These are phyloP conservation scores for Globisporangium nunn DNA, from an alignment of 352 stramenopile species.

Conservation along the genomic window DNA sequence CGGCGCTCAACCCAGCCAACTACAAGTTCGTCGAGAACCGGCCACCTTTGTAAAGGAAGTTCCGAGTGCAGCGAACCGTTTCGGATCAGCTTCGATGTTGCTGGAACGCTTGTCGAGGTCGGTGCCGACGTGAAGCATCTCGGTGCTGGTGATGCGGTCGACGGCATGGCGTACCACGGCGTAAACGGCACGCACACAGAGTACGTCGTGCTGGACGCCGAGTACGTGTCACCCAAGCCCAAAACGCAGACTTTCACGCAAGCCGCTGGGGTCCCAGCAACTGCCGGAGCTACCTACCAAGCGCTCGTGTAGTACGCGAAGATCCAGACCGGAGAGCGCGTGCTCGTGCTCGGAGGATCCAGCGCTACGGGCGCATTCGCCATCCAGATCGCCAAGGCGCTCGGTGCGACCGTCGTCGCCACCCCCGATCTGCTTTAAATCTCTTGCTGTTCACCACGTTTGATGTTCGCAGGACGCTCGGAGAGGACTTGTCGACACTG, in stretches of 20 bases:
- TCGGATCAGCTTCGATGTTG: slow-evolving; percentile 55
- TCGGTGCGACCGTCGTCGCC: slow-evolving; percentile 40
- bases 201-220: slow-evolving; percentile 5
- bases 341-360: slow-evolving; percentile 39
- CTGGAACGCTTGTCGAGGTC: slow-evolving; percentile 49
- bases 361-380: slow-evolving; percentile 34
- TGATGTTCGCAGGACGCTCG: too few relatives aligned
- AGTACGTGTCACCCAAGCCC: slow-evolving; percentile 24
- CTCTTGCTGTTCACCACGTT: too few relatives aligned
- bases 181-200: slow-evolving; percentile 6
- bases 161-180: background rate
- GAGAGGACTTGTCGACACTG: too few relatives aligned
- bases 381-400: slow-evolving; percentile 38
- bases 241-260: slow-evolving; percentile 12
- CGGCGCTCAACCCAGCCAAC: slow-evolving; percentile 61
- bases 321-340: slow-evolving; percentile 14
- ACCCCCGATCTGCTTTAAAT: slow-evolving; percentile 8
- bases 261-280: slow-evolving; percentile 17
- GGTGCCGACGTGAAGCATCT: slow-evolving; percentile 35
- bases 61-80: slow-evolving; percentile 13
- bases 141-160: slow-evolving; percentile 53
- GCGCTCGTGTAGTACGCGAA: slow-evolving; percentile 11
- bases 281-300: slow-evolving; percentile 19
- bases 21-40: slow-evolving; percentile 37
- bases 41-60: slow-evolving; percentile 13